Conservation (phyloP, 176 grass and related monocot genomes). For the Thinopyrum elongatum region DNA sequence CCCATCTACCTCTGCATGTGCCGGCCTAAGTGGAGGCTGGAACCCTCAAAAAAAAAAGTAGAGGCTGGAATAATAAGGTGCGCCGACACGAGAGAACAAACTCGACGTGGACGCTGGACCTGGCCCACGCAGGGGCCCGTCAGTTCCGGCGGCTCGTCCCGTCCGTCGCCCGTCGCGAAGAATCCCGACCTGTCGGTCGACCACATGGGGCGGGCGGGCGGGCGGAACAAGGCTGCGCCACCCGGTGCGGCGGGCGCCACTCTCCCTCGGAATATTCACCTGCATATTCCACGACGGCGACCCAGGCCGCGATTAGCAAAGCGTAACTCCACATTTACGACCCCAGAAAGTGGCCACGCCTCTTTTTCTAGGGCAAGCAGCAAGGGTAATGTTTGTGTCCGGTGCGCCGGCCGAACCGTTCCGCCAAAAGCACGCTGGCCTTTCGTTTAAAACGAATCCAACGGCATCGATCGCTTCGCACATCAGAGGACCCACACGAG, state of each 20-base stretch:
- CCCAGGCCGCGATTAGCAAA: neutral
- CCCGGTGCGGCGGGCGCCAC: neutral
- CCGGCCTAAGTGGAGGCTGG: too few species aligned
- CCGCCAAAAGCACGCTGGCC: too few species aligned
- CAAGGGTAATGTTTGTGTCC: too few species aligned
- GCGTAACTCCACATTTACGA: neutral
- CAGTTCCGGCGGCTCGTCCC: too few species aligned
- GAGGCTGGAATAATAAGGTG: too few species aligned
- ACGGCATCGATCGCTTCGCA: too few species aligned
- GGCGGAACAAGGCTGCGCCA: neutral
- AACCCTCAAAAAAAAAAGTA: too few species aligned
- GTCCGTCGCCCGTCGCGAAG: neutral
- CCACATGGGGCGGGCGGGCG: neutral
- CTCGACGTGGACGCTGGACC: neutral
- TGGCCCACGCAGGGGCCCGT: neutral
- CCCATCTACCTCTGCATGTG: neutral
- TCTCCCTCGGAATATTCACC: neutral
- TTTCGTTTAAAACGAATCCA: too few species aligned
- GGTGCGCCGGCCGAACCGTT: too few species aligned
- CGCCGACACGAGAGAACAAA: neutral
- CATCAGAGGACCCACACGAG: too few species aligned
- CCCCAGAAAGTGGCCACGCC: neutral
- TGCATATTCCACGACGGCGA: slow-evolving; percentile 22
- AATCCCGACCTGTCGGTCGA: neutral
- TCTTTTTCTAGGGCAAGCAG: neutral